Conservation (phyloP, 2,329 filamentous ascomycete species). For the Fusarium ambrosium region DNA sequence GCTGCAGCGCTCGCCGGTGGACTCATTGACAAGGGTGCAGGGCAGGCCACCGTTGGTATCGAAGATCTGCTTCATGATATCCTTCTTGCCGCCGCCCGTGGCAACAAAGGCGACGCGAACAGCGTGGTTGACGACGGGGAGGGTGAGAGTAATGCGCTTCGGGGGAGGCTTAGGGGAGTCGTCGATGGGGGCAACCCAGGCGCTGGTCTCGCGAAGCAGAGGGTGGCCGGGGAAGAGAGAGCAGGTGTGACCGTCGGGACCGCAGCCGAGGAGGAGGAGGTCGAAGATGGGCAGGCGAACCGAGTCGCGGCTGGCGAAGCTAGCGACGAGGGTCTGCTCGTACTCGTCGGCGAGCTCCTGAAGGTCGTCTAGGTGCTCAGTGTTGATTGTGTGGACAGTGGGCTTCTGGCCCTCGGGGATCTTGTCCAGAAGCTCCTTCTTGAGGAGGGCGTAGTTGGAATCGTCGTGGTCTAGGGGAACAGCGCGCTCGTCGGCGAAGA, state of each 20-base stretch:
- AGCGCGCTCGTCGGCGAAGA: constrained; percentile 97
- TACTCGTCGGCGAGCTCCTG: constrained; percentile 96
- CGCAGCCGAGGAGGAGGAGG: constrained; percentile 91
- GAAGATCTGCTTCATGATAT: constrained; percentile 93
- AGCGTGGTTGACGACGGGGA: constrained; percentile 91
- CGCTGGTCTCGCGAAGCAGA: constrained; percentile 85
- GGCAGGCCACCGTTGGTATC: constrained; percentile 83
- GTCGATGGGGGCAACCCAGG: constrained; percentile 92
- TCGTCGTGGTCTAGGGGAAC: constrained; percentile 92
- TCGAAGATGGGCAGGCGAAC: constrained; percentile 97
- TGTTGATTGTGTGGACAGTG: constrained; percentile 83
- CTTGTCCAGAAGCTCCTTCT: constrained; percentile 89
- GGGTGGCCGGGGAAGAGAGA: constrained; percentile 93
- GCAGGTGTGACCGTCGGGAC: constrained; percentile 97
- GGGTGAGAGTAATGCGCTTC: constrained; percentile 89
- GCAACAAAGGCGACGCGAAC: constrained; percentile 92
- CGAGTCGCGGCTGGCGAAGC: constrained; percentile 92
- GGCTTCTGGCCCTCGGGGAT: constrained; percentile 79
- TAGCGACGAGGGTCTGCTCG: constrained; percentile 86
- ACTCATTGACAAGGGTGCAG: constrained; percentile 88
- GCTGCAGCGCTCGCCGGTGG: constrained; percentile 85
- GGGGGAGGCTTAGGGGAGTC: constrained; percentile 96
- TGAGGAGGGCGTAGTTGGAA: constrained; percentile 93
- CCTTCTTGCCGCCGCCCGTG: constrained; percentile 90
- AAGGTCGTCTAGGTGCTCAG: constrained; percentile 74